Base-by-base conservation (phyloP, 352 stramenopile species). In the Phytopythium vexans region DNA sequence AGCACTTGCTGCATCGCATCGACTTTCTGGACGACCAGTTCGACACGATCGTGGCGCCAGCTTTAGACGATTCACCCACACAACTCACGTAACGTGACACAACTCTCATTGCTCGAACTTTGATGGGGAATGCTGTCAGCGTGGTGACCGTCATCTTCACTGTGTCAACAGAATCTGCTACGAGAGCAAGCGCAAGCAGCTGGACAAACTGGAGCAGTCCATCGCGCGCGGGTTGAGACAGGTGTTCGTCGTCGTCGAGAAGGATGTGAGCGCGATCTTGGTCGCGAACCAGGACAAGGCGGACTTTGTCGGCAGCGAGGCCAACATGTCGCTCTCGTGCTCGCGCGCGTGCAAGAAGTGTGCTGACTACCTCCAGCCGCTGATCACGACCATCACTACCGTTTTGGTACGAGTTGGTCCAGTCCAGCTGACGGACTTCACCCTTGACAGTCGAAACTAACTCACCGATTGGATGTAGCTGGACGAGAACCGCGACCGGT, bases 261-360 rank as follows among this genome's bases (percentile, higher is more conserved):
- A 90, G 52, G 50, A 66, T 12, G 47, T 90, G 31, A 50, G 55
- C 5, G 50, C 72, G 27, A 76, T 88, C 36, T 60, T 94, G 3
- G 56, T 64, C 15, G 60, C 66, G 6, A 72, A 73, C 32, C 83
- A 92, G 47, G 77, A 86, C 40, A 94, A 94, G 57, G 62, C 27
- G 31, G 83, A 94, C 45, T 94, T 94, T 44, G 72, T 92, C 14
- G 80, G 77, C 14, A 86, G 77, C 31, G 72, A 89, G 62, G 60
- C 70, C 9, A 89, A 83, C 62, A 80, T 88, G 68, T 90, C 76
- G 41, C 66, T 92, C 4, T 85, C 79, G 1, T 82, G 68, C 38
- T 90, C 83, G 34, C 76, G 71, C 12, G 83, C 83, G 0, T 92
- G 81, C 47, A 73, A 80, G 32, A 82, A 78, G 38, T 84, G 75